Conservation (phyloP, 1,139 yeast genomes). For the Sugiyamaella paludigena region DNA sequence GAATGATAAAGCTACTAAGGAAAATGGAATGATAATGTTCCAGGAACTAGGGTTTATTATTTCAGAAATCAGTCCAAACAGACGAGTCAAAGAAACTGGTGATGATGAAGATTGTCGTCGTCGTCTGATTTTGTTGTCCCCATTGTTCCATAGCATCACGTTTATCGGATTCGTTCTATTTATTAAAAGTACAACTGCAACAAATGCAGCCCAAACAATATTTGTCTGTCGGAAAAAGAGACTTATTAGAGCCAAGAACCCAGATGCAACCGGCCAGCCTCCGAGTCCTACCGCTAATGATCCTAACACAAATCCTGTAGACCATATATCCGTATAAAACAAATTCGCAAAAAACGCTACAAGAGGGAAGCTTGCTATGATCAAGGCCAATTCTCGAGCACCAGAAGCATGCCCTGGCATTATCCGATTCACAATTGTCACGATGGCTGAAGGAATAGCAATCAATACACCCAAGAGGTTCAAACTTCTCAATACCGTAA, state of each 20-base stretch:
- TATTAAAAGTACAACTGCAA: constrained; percentile 32
- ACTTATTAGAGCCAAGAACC: constrained; percentile 29
- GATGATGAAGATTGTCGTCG: no score
- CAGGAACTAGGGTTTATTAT: not conserved
- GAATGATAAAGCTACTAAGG: constrained; percentile 52
- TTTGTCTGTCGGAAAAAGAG: constrained; percentile 87
- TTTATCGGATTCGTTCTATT: not conserved
- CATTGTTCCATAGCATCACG: no score
- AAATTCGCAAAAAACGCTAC: constrained; percentile 68
- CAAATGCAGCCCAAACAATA: constrained; percentile 75
- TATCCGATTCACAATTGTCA: constrained; percentile 33
- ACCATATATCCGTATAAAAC: constrained; percentile 94
- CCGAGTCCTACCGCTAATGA: constrained; percentile 44
- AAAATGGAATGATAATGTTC: constrained; percentile 49
- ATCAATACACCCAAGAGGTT: constrained; percentile 48
- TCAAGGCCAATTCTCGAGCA: constrained; percentile 11
- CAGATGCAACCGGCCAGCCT: constrained; percentile 17
- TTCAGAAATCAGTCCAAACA: no score
- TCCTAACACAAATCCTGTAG: constrained; percentile 63
- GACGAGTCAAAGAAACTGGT: no score
- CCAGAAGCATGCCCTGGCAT: constrained; percentile 21
- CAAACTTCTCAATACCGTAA: constrained; percentile 26
- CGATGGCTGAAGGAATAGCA: constrained; percentile 44
- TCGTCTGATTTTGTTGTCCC: no score
- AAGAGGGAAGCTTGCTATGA: constrained; percentile 61